Conservation (phyloP, 148 eudicot genomes). For the Camellia granthamiana region DNA sequence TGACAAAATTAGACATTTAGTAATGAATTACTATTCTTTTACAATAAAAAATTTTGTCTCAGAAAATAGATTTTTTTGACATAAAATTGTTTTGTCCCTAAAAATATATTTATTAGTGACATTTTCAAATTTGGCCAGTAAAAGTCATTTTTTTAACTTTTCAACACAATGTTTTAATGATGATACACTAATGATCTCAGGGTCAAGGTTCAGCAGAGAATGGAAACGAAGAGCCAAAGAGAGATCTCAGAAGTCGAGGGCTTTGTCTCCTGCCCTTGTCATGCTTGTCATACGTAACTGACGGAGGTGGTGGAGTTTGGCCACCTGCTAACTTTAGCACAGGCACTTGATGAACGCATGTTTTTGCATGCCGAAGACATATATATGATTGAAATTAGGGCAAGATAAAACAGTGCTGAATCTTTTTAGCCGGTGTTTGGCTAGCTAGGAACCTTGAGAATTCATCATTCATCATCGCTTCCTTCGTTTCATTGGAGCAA, state of each 20-base stretch:
- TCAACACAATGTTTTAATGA: no score
- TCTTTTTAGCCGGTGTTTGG: not conserved
- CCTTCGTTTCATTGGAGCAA: conserved; percentile 21
- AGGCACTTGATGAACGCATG: not conserved
- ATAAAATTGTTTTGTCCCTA: no score
- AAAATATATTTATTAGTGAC: no score
- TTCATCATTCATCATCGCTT: not conserved
- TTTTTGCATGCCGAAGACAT: not conserved
- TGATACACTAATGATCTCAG: conserved; percentile 12
- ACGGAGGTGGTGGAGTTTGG: conserved; percentile 43
- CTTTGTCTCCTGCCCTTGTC: conserved; percentile 73
- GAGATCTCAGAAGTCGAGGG: conserved; percentile 70
- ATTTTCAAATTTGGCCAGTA: no score
- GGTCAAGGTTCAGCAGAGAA: conserved; percentile 31
- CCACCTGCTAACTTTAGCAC: conserved; percentile 16
- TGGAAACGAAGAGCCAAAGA: conserved; percentile 32
- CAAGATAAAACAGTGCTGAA: not conserved
- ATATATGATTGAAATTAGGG: not conserved
- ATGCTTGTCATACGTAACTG: conserved; percentile 66
- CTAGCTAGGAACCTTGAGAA: not conserved
- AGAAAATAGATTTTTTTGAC: no score
- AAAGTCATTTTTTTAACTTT: no score
- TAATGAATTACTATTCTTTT: no score
- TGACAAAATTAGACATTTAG: no score
- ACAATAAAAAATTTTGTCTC: no score